phyloP scores from a whole-genome alignment of 495 filamentous ascomycete species.

The Penicillium bialowiezense region DNA sequence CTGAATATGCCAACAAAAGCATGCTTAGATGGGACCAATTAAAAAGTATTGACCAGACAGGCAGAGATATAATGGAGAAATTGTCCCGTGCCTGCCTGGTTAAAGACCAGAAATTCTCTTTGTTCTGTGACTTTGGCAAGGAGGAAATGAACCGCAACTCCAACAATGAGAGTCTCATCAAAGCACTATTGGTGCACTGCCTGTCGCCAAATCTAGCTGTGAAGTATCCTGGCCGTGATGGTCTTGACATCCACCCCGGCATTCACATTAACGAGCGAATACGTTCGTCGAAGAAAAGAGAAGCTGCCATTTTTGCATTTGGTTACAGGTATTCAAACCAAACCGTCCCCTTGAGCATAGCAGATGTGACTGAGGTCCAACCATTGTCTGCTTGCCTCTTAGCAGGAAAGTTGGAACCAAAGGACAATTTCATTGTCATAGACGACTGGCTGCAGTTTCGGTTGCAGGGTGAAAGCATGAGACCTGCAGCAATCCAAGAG shows the following conservation, averaged over 20 bases:
- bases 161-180: conserved; percentile 43
- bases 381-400: background rate
- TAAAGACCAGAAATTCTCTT: conserved; percentile 16
- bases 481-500: background rate
- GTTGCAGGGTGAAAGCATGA: background rate
- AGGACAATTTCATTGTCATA: background rate
- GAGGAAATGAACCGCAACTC: conserved; percentile 48
- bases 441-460: background rate
- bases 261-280: background rate
- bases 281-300: background rate
- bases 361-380: background rate
- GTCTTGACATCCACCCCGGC: background rate
- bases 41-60: too few relatives aligned
- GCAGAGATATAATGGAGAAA: too few relatives aligned
- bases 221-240: background rate
- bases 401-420: background rate
- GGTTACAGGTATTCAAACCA: background rate
- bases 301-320: background rate
- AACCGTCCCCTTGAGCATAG: background rate
- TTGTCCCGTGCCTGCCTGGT: too few relatives aligned
- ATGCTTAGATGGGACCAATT: too few relatives aligned
- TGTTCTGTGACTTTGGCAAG: conserved; percentile 30
- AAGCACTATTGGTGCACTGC: conserved; percentile 47
- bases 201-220: conserved; percentile 31
- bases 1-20: too few relatives aligned